Base-by-base conservation (phyloP, 345 rosid genomes). In the Geranium rotundifolium region DNA sequence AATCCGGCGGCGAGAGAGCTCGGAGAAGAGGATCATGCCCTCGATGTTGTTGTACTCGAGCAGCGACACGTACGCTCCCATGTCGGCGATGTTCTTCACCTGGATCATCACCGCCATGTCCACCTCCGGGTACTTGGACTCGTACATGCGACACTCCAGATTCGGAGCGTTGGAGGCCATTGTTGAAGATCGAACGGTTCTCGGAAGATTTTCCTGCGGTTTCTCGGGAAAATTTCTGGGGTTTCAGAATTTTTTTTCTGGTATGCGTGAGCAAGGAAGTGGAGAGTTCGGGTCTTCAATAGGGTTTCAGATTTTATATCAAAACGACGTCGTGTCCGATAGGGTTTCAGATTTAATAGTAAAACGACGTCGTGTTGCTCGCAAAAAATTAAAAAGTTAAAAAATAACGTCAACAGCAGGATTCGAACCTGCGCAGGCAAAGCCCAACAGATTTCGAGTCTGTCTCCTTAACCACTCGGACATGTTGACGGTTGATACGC, bases 391-490 rank as follows among this genome's bases (percentile, higher is more conserved):
- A 23, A 23, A 23, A 23, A 23, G n/a, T n/a, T 2, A 23, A 23
- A 23, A 23, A 23, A 23, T 1, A 23, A 2, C 98, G 95, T 90
- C 97, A 87, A 84, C 89, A 87, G 95, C 90, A 90, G 97, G 95
- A 93, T 90, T 93, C 97, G 95, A 89, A 90, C 96, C 99, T 88
- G 96, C 95, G 96, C 99, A 81, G 96, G 96, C 95, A 82, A 0
- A 73, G 97, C 95, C 99, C 96, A 93, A 86, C 86, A 84, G 96
- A 90, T 84, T 93, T 93, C 96, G 96, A 90, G 89, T 90, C 97
- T 86, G 86, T 88, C 96, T 90, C 96, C 97, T 92, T 87, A 85
- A 87, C 96, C 97, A 90, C 95, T 88, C 97, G 91, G 95, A 88
- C 96, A 93, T 85, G 73, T 71, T 68, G 70, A 75, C 82, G 0